These are phyloP conservation scores for Turritis glabra DNA, from an alignment of 345 rosid species.

Conservation along the genomic window DNA sequence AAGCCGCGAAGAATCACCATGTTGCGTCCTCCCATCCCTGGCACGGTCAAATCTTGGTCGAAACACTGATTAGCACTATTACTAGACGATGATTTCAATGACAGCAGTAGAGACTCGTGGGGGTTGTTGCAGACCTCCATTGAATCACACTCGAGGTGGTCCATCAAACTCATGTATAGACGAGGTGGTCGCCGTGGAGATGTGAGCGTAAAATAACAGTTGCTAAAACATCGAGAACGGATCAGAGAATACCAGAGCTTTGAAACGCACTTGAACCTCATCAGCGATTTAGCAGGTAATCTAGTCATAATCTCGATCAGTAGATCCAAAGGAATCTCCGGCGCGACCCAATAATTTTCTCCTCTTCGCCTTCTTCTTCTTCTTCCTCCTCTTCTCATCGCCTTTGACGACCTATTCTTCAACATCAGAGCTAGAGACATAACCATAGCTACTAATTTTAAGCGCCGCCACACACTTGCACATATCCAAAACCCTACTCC, in stretches of 20 bases:
- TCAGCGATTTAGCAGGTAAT: not conserved
- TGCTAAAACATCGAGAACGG: not conserved
- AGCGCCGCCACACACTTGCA: too few relatives aligned
- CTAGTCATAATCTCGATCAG: not conserved
- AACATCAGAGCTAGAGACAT: too few relatives aligned
- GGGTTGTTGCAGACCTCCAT: not conserved
- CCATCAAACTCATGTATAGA: not conserved
- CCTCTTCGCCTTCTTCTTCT: too few relatives aligned
- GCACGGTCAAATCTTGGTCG: not conserved
- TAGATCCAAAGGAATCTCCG: not conserved
- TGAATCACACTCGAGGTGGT: not conserved
- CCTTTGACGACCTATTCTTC: not conserved
- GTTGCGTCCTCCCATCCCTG: not conserved
- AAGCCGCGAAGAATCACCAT: not conserved
- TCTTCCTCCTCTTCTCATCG: not conserved
- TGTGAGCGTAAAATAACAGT: not conserved
- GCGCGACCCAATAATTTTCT: not conserved
- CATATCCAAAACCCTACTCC: too few relatives aligned
- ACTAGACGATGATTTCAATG: not conserved
- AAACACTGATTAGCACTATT: not conserved
- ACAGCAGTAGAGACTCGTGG: not conserved
- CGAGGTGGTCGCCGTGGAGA: not conserved
- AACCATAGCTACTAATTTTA: too few relatives aligned
- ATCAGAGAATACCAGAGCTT: not conserved
- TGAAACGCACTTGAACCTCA: constrained; percentile 1